phyloP scores from a whole-genome alignment of 2,329 filamentous ascomycete species.

The Colletotrichum neosansevieriae region DNA sequence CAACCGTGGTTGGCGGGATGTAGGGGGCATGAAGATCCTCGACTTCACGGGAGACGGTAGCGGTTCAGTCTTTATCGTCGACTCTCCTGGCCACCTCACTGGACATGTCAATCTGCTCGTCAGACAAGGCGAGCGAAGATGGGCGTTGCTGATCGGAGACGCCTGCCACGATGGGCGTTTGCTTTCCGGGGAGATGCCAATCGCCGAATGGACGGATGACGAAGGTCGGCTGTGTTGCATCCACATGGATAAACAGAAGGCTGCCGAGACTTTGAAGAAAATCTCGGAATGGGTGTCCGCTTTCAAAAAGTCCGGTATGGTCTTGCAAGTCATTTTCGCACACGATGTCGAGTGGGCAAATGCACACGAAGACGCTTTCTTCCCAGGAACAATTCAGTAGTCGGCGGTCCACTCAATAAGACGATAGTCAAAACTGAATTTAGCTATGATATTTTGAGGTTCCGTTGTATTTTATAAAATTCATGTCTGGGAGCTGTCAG shows the following conservation, averaged over 20 bases:
- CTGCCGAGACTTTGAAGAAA: not conserved
- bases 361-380: not conserved
- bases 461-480: not conserved
- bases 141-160: slow-evolving; percentile 4
- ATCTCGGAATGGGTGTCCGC: not conserved
- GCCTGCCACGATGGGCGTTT: slow-evolving; percentile 21
- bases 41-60: not conserved
- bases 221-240: slow-evolving; percentile 1
- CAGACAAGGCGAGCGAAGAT: not conserved
- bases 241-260: slow-evolving; percentile 14
- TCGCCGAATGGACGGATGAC: slow-evolving; percentile 15
- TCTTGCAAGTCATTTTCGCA: not conserved
- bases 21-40: too few species aligned
- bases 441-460: not conserved
- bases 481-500: too few species aligned
- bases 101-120: slow-evolving; percentile 1
- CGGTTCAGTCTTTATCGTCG: not conserved
- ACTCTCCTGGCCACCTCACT: not conserved
- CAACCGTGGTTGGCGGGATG: too few species aligned
- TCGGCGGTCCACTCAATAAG: too few species aligned
- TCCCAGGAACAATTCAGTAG: not conserved
- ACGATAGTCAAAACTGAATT: not conserved
- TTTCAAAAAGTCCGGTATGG: not conserved
- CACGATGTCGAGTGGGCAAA: not conserved
- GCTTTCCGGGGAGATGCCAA: not conserved